Evolutionary conservation across 331 rosid species (phyloP).

Genomic region (Phaseolus coccineus): DNA sequence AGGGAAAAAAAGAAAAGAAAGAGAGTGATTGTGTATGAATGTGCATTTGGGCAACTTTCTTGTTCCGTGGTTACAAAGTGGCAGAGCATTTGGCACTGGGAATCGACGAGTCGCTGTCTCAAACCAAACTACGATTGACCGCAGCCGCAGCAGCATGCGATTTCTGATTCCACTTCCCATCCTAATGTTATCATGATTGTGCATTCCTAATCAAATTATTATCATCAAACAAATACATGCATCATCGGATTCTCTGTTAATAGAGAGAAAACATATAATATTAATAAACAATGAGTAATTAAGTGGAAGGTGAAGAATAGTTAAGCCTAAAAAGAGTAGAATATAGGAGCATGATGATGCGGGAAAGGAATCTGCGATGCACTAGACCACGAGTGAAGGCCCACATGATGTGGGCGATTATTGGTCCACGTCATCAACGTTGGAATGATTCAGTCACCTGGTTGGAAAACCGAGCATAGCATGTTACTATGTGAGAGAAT

Average conservation of each 20-base stretch:
- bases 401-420: conserved; percentile 17
- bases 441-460: conserved; percentile 44
- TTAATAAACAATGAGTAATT: no score
- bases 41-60: not conserved
- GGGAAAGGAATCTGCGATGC: conserved; percentile 32
- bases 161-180: not conserved
- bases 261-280: no score
- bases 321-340: not conserved
- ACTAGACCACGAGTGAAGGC: not conserved
- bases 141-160: not conserved
- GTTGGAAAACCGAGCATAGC: conserved; percentile 36
- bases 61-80: not conserved
- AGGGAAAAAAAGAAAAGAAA: not conserved
- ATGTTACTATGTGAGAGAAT: conserved; percentile 21
- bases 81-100: conserved; percentile 8
- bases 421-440: conserved; percentile 38
- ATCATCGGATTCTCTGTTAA: no score
- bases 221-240: no score
- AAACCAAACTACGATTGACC: conserved; percentile 32
- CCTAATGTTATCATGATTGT: no score
- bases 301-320: not conserved
- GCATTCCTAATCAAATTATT: no score
- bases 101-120: conserved; percentile 10
- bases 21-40: not conserved
- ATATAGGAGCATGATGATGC: conserved; percentile 34